Evolutionary conservation across 2,329 filamentous ascomycete species (phyloP).

Genomic region (Cladophialophora immunda): DNA sequence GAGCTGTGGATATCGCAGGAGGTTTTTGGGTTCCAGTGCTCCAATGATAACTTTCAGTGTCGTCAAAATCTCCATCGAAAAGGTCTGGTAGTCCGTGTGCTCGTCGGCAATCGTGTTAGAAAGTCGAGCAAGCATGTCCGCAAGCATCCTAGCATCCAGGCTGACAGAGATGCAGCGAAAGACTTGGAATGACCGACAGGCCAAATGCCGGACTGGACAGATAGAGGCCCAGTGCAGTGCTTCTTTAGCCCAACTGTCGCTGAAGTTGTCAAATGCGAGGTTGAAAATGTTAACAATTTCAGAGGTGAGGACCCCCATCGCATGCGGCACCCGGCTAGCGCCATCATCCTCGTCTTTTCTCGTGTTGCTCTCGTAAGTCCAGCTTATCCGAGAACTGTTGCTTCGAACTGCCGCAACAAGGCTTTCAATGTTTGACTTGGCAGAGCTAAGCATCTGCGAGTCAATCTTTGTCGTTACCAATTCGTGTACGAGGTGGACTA

Average conservation of each 20-base stretch:
- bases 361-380: slow-evolving; percentile 93
- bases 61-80: slow-evolving; percentile 96
- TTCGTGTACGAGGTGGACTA: slow-evolving; percentile 96
- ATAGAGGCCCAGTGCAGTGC: slow-evolving; percentile 96
- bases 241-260: slow-evolving; percentile 88
- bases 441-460: slow-evolving; percentile 71
- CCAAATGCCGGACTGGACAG: slow-evolving; percentile 91
- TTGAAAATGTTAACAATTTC: slow-evolving; percentile 88
- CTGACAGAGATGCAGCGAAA: slow-evolving; percentile 93
- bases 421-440: slow-evolving; percentile 81
- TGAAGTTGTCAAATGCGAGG: slow-evolving; percentile 82
- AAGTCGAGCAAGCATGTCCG: slow-evolving; percentile 92
- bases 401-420: slow-evolving; percentile 86
- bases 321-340: slow-evolving; percentile 80
- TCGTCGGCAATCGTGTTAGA: slow-evolving; percentile 98
- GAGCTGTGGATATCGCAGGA: slow-evolving; percentile 90
- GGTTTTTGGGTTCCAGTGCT: slow-evolving; percentile 79
- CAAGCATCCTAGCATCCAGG: slow-evolving; percentile 90
- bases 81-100: slow-evolving; percentile 91
- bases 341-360: slow-evolving; percentile 75
- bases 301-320: slow-evolving; percentile 85
- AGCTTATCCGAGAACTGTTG: slow-evolving; percentile 84
- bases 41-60: slow-evolving; percentile 91
- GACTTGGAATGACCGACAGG: slow-evolving; percentile 96
- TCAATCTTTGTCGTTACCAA: slow-evolving; percentile 83